A percentile compares a stretch with the other conserved stretches of the same genome.
These are phyloP conservation scores for Tetrahymena borealis DNA, from an alignment of 73 alveolate genomes.

Conservation along the genomic window DNA sequence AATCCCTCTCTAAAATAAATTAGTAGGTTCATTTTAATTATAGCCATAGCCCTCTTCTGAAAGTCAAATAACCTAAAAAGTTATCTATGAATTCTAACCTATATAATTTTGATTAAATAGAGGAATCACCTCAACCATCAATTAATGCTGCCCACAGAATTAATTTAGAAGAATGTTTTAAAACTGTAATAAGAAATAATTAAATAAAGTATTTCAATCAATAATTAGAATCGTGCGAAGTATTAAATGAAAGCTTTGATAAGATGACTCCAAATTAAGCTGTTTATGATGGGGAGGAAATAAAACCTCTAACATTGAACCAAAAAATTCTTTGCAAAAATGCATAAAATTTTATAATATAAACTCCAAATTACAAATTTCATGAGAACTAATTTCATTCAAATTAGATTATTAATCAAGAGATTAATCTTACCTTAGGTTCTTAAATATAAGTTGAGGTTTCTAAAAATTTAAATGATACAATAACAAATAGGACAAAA, in stretches of 20 bases:
- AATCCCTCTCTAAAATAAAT: too few relatives aligned
- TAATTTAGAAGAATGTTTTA: neutral
- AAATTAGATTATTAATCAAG: too few relatives aligned
- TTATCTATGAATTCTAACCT: neutral
- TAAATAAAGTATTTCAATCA: neutral
- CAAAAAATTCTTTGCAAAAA: neutral
- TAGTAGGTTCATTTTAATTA: too few relatives aligned
- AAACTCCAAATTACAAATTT: too few relatives aligned
- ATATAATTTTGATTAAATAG: neutral
- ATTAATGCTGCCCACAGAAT: neutral
- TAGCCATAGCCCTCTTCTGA: neutral
- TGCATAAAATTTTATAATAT: neutral
- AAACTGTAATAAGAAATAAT: neutral
- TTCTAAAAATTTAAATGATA: neutral
- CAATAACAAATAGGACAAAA: neutral
- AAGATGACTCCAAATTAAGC: neutral
- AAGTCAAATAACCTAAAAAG: neutral
- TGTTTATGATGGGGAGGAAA: neutral
- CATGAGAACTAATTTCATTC: too few relatives aligned
- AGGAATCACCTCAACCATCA: neutral
- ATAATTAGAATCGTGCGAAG: neutral
- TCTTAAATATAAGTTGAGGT: too few relatives aligned
- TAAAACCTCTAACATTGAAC: neutral
- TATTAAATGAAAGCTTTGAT: neutral
- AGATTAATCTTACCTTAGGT: too few relatives aligned